These are phyloP conservation scores for Phoma herbarum DNA, from an alignment of 2,329 filamentous ascomycete genomes.

Conservation along the genomic window DNA sequence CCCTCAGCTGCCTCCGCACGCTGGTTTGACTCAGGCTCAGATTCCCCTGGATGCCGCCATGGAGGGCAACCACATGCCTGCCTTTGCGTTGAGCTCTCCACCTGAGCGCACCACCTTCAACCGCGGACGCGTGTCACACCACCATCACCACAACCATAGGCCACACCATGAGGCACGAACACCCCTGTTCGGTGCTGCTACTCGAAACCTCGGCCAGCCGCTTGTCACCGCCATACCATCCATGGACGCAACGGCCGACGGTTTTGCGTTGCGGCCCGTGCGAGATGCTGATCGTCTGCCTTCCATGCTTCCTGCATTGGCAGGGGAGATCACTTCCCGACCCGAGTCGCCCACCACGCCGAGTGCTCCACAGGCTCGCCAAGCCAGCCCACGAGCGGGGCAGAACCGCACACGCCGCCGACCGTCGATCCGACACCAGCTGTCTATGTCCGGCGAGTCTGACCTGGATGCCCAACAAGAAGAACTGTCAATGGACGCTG, in stretches of 20 bases:
- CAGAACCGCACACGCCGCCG: slow-evolving; percentile 69
- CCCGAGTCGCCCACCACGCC: slow-evolving; percentile 72
- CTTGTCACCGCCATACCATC: slow-evolving; percentile 72
- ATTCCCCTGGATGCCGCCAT: slow-evolving; percentile 58
- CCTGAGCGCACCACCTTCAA: slow-evolving; percentile 74
- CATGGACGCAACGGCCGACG: slow-evolving; percentile 71
- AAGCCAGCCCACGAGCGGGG: slow-evolving; percentile 54
- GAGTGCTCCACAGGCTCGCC: slow-evolving; percentile 43
- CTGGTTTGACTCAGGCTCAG: slow-evolving; percentile 48
- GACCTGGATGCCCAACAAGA: slow-evolving; percentile 84
- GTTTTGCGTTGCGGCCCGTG: slow-evolving; percentile 79
- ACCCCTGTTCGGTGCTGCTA: slow-evolving; percentile 41
- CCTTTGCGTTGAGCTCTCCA: slow-evolving; percentile 73
- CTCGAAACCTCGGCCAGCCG: slow-evolving; percentile 67
- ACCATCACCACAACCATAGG: slow-evolving; percentile 55
- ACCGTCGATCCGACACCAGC: slow-evolving; percentile 88
- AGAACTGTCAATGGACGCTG: slow-evolving; percentile 80
- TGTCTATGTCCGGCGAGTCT: slow-evolving; percentile 83
- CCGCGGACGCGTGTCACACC: slow-evolving; percentile 63
- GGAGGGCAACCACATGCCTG: slow-evolving; percentile 70
- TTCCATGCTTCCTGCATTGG: slow-evolving; percentile 79
- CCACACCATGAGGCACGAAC: slow-evolving; percentile 55
- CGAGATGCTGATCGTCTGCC: slow-evolving; percentile 85
- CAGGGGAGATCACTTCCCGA: slow-evolving; percentile 77
- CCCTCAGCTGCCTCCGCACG: slow-evolving; percentile 59